Evolutionary conservation across 768 basidiomycete genomes (phyloP), one percentile per base, ranked within the genome.

Genomic region (Agrocybe praecox): DNA sequence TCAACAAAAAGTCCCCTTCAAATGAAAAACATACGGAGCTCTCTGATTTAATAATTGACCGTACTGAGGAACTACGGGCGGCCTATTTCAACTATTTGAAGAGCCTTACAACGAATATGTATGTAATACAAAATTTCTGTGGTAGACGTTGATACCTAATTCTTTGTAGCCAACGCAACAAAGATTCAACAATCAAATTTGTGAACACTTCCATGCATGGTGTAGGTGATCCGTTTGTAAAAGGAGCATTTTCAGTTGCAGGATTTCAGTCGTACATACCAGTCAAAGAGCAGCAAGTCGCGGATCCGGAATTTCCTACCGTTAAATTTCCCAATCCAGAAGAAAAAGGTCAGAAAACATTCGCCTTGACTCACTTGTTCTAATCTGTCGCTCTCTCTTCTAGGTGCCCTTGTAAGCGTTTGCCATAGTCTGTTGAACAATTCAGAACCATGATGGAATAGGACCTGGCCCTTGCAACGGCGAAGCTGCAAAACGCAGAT

Each of bases 151-250:
- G n/a, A 18, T 21, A 7, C 17, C 44, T 47, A 52, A 56, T n/a
- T n/a, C 55, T 33, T n/a, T 40, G 23, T 32, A 18, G 26, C 26
- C 17, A 23, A 48, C 53, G 80, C 75, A 44, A 36, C 22, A 86
- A 83, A 0, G 59, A 63, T 6, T 65, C 72, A 1, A 34, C 72
- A 5, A 55, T 87, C 58, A 82, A 77, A 62, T 92, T 95, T 62
- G 89, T 92, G 18, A 92, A 93, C 66, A 96, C 94, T 0, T 89
- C 93, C 0, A 88, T 96, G 89, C 94, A 96, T 63, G 94, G 94
- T 0, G 94, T 96, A 52, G 86, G 92, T 61, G 81, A 94, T 67
- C 70, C 76, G 5, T 88, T 89, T 62, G 77, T 85, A 40, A 71
- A 69, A 8, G 68, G 75, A 49, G 88, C 84, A 0, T 89, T 95